These are phyloP conservation scores for Colletotrichum sojae DNA, from an alignment of 2,329 filamentous ascomycete species.

Conservation along the genomic window DNA sequence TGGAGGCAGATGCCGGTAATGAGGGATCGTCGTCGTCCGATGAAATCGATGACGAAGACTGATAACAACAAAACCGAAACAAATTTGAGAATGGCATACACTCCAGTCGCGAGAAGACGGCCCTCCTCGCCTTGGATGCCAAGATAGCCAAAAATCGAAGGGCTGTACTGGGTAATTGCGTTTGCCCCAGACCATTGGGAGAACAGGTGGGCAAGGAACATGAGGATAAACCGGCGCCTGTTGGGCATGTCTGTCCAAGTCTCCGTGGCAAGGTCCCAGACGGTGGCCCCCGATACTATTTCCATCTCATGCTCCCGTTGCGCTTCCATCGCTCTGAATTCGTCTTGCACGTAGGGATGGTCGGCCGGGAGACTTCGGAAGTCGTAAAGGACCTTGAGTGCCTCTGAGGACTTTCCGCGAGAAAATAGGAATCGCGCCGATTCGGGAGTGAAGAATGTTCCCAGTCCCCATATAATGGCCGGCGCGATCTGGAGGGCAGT, in stretches of 20 bases:
- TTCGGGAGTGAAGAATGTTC: slow-evolving; percentile 46
- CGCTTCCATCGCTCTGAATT: slow-evolving; percentile 48
- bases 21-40: too few species aligned
- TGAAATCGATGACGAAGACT: slow-evolving; percentile 49
- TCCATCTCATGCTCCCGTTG: slow-evolving; percentile 53
- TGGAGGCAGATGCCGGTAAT: slow-evolving; percentile 52
- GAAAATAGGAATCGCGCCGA: slow-evolving; percentile 46
- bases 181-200: slow-evolving; percentile 49
- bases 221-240: slow-evolving; percentile 48
- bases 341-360: slow-evolving; percentile 46
- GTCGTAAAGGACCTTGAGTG: slow-evolving; percentile 41
- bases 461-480: slow-evolving; percentile 46
- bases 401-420: slow-evolving; percentile 42
- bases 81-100: slow-evolving; percentile 47
- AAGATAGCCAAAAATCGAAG: slow-evolving; percentile 48
- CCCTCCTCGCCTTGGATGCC: slow-evolving; percentile 45
- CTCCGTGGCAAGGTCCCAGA: slow-evolving; percentile 52
- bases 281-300: slow-evolving; percentile 47
- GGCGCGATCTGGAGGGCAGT: slow-evolving; percentile 46
- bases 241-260: slow-evolving; percentile 48
- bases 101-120: slow-evolving; percentile 46
- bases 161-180: slow-evolving; percentile 49
- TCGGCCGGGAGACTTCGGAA: slow-evolving; percentile 47
- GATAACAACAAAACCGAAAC: slow-evolving; percentile 47
- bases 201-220: slow-evolving; percentile 49